phyloP scores from a whole-genome alignment of 129 eudicot genomes.

The Deinandra increscens region DNA sequence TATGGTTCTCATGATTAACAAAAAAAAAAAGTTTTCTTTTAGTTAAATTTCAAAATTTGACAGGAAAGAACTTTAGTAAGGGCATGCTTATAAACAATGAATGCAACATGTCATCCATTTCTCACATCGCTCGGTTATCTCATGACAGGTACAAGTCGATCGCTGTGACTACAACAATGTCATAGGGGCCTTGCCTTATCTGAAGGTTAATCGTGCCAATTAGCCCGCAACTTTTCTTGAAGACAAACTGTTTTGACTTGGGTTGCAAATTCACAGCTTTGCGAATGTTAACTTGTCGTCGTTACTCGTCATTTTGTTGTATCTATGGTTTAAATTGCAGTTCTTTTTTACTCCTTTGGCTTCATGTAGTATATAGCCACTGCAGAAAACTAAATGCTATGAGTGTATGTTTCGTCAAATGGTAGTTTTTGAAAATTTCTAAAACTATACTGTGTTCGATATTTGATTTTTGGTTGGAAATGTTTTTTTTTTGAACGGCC shows the following conservation, averaged over 20 bases:
- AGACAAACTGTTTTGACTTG: conserved; percentile 8
- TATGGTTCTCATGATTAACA: neutral
- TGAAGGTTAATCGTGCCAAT: conserved; percentile 84
- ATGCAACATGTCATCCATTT: conserved; percentile 17
- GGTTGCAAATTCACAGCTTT: conserved; percentile 18
- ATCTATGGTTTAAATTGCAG: conserved; percentile 26
- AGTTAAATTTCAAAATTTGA: neutral
- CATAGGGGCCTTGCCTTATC: conserved; percentile 89
- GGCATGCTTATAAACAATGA: neutral
- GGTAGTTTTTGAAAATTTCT: no score
- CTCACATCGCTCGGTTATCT: conserved; percentile 15
- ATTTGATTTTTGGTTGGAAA: no score
- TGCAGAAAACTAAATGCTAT: conserved; percentile 13
- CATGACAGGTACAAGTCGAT: conserved; percentile 75
- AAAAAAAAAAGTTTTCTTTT: neutral
- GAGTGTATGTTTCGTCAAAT: neutral
- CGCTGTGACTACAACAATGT: conserved; percentile 94
- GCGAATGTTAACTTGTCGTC: conserved; percentile 20
- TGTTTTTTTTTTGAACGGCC: no score
- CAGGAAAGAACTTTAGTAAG: no score
- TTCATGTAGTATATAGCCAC: conserved; percentile 20
- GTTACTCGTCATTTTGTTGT: conserved; percentile 30
- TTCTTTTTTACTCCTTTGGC: conserved; percentile 7
- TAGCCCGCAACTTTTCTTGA: conserved; percentile 21
- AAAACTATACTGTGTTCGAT: no score